phyloP scores from a whole-genome alignment of 768 basidiomycete genomes.

The Boletus edulis region DNA sequence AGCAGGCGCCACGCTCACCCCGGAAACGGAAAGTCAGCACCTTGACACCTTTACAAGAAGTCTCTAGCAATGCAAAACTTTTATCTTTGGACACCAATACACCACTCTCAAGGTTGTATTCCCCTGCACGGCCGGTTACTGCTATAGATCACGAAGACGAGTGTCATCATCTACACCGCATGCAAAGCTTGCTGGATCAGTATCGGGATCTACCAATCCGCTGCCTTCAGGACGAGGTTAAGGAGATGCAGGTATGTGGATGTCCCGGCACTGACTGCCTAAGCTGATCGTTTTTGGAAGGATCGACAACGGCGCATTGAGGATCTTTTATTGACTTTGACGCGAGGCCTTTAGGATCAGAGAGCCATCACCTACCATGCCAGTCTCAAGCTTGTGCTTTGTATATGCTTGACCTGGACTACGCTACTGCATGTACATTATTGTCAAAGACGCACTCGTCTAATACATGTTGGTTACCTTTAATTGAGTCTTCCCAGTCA shows the following conservation, averaged over 20 bases:
- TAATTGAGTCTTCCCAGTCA: slow-evolving; percentile 5
- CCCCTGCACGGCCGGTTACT: slow-evolving; percentile 18
- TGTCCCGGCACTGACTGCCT: not conserved
- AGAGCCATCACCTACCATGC: not conserved
- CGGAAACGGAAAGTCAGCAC: slow-evolving; percentile 28
- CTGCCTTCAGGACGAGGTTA: slow-evolving; percentile 75
- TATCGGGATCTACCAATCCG: slow-evolving; percentile 62
- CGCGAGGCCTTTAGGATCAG: slow-evolving; percentile 58
- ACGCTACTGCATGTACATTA: not conserved
- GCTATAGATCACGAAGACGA: slow-evolving; percentile 34
- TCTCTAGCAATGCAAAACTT: slow-evolving; percentile 29
- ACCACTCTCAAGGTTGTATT: slow-evolving; percentile 28
- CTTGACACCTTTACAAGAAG: slow-evolving; percentile 26
- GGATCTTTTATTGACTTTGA: slow-evolving; percentile 63
- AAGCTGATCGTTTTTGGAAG: slow-evolving; percentile 31
- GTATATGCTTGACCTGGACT: not conserved
- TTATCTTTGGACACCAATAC: slow-evolving; percentile 29
- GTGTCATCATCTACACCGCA: slow-evolving; percentile 43
- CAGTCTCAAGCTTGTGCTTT: not conserved
- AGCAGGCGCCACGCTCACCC: slow-evolving; percentile 4
- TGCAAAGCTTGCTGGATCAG: slow-evolving; percentile 65
- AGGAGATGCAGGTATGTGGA: slow-evolving; percentile 66
- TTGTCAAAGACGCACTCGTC: not conserved
- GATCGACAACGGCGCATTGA: slow-evolving; percentile 81
- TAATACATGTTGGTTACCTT: not conserved